Evolutionary conservation across 495 filamentous ascomycete genomes (phyloP).

Genomic region (Podospora conica): DNA sequence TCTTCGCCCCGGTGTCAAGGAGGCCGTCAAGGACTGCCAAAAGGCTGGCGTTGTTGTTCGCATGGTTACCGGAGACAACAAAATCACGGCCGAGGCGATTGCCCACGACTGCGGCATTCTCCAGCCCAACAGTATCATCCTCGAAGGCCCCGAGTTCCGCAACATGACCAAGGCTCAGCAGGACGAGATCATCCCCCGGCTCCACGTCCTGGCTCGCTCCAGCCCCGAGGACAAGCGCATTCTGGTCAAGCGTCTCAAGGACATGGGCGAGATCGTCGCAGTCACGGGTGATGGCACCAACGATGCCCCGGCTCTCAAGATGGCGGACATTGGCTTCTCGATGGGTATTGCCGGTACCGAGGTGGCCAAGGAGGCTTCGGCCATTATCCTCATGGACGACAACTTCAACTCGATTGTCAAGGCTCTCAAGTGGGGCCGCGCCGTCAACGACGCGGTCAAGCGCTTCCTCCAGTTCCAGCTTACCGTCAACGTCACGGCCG

Average conservation of each 20-base stretch:
- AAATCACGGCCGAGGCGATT: conserved; percentile 75
- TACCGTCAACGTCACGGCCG: conserved; percentile 86
- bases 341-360: conserved; percentile 91
- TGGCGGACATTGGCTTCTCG: conserved; percentile 84
- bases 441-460: conserved; percentile 85
- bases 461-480: conserved; percentile 91
- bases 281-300: conserved; percentile 90
- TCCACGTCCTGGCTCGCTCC: conserved; percentile 80
- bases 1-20: conserved; percentile 69
- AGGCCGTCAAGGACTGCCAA: conserved; percentile 68
- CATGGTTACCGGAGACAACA: conserved; percentile 89
- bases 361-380: conserved; percentile 89
- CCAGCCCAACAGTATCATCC: conserved; percentile 61
- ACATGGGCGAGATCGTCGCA: conserved; percentile 72
- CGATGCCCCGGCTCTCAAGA: conserved; percentile 78
- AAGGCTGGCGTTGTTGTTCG: conserved; percentile 75
- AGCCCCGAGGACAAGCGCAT: conserved; percentile 86
- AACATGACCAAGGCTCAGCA: conserved; percentile 65
- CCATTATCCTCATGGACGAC: conserved; percentile 87
- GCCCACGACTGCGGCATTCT: conserved; percentile 79
- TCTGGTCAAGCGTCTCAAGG: conserved; percentile 65
- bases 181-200: conserved; percentile 62
- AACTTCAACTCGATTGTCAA: conserved; percentile 85
- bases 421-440: conserved; percentile 83
- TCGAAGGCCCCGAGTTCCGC: conserved; percentile 82